phyloP scores from a whole-genome alignment of 352 stramenopile species.

The Phytophthora uliginosa region DNA sequence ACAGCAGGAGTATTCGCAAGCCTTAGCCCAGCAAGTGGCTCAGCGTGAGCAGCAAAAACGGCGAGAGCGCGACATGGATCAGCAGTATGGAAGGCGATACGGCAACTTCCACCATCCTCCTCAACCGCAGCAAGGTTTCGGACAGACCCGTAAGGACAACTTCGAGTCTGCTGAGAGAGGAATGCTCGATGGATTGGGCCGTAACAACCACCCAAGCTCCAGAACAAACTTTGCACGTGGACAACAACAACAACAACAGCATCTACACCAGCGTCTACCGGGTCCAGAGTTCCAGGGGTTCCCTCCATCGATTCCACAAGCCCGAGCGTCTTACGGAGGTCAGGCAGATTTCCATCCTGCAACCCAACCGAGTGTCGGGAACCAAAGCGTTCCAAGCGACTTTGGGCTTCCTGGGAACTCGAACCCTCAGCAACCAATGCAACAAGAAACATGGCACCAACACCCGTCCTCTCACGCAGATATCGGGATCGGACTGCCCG shows the following conservation, averaged over 20 bases:
- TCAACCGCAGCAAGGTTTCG: slow-evolving; percentile 19
- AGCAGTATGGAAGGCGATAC: slow-evolving; percentile 18
- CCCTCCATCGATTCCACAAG: slow-evolving; percentile 9
- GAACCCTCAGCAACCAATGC: slow-evolving; percentile 25
- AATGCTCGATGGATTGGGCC: slow-evolving; percentile 59
- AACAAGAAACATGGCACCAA: slow-evolving; percentile 25
- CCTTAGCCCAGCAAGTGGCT: slow-evolving; percentile 64
- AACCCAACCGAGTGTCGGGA: background rate
- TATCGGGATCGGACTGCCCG: background rate
- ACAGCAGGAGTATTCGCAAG: slow-evolving; percentile 68
- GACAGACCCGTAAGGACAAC: slow-evolving; percentile 4
- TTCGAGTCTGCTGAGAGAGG: slow-evolving; percentile 20
- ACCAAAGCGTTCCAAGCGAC: slow-evolving; percentile 12
- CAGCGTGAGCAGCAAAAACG: slow-evolving; percentile 64
- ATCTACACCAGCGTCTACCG: slow-evolving; percentile 28
- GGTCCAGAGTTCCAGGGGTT: slow-evolving; percentile 10
- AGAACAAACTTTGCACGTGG: slow-evolving; percentile 59
- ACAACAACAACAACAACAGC: slow-evolving; percentile 41
- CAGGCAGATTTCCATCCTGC: slow-evolving; percentile 12
- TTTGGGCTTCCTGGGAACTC: slow-evolving; percentile 1
- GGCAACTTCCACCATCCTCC: slow-evolving; percentile 5
- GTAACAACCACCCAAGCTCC: slow-evolving; percentile 41
- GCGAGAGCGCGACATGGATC: slow-evolving; percentile 44
- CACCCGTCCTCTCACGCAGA: slow-evolving; percentile 5
- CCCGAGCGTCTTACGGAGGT: slow-evolving; percentile 8